phyloP scores from a whole-genome alignment of 768 basidiomycete genomes.

The Gloeopeniophorella convolvens region DNA sequence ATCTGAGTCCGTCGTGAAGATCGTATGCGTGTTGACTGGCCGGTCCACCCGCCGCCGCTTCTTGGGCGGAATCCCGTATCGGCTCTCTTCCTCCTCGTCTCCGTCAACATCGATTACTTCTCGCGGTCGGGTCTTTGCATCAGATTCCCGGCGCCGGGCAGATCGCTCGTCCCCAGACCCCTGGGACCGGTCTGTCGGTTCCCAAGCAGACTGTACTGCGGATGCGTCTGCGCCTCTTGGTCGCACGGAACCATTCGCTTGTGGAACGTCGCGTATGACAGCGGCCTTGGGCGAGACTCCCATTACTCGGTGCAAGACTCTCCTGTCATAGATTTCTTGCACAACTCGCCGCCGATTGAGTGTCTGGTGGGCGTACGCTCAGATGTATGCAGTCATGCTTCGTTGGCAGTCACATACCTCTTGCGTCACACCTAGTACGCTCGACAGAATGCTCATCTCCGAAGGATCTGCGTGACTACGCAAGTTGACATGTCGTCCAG shows the following conservation, averaged over 20 bases:
- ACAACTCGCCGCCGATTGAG: slow-evolving; percentile 67
- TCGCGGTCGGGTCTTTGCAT: neutral
- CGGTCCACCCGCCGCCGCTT: slow-evolving; percentile 42
- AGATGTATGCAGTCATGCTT: neutral
- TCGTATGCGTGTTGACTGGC: slow-evolving; percentile 33
- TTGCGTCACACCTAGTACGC: slow-evolving; percentile 75
- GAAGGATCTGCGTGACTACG: slow-evolving; percentile 41
- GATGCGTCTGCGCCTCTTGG: slow-evolving; percentile 16
- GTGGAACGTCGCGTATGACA: slow-evolving; percentile 6
- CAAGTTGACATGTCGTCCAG: slow-evolving; percentile 43
- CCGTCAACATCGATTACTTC: slow-evolving; percentile 24
- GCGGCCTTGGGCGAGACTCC: slow-evolving; percentile 31
- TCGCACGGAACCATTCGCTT: neutral
- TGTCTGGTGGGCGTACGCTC: slow-evolving; percentile 38
- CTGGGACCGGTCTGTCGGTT: slow-evolving; percentile 32
- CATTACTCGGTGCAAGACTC: slow-evolving; percentile 52
- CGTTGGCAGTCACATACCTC: slow-evolving; percentile 48
- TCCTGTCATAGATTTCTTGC: slow-evolving; percentile 58
- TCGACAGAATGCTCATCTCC: slow-evolving; percentile 73
- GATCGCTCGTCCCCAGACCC: slow-evolving; percentile 24
- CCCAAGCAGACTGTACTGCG: slow-evolving; percentile 35
- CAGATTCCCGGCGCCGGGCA: slow-evolving; percentile 4
- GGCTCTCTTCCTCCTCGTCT: slow-evolving; percentile 49
- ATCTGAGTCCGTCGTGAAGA: slow-evolving; percentile 48
- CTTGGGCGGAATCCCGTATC: slow-evolving; percentile 35